Conservation (phyloP, 108 stramenopile genomes). For the Nitzschia sp. region DNA sequence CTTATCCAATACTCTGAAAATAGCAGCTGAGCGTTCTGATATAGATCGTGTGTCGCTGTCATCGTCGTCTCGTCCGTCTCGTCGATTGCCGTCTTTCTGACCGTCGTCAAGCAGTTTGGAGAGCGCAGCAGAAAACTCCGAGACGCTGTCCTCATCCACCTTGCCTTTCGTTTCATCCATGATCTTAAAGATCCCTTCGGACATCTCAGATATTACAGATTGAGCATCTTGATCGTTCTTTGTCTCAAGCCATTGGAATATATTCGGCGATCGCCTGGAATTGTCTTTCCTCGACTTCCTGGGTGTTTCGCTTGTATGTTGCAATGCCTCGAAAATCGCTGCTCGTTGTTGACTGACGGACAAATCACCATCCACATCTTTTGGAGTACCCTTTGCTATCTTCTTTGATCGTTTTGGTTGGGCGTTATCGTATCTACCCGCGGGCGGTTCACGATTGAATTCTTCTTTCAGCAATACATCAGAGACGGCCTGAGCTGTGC, state of each 20-base stretch:
- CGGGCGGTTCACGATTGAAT: background rate
- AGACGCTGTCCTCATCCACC: constrained; percentile 5
- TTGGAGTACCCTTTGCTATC: background rate
- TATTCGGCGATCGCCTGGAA: background rate
- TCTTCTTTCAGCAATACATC: constrained; percentile 18
- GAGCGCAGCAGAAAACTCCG: constrained; percentile 22
- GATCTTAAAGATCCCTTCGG: background rate
- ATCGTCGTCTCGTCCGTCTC: background rate
- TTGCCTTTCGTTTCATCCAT: constrained; percentile 2
- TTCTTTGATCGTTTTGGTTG: background rate
- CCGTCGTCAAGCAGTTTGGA: constrained; percentile 1
- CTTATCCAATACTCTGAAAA: constrained; percentile 10
- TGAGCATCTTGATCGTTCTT: background rate
- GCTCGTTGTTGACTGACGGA: constrained; percentile 11
- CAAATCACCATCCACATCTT: constrained; percentile 10
- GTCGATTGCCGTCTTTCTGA: background rate
- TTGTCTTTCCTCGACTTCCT: background rate
- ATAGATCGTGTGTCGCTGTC: constrained; percentile 15
- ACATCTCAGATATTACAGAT: constrained; percentile 7
- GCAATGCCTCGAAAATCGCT: constrained; percentile 13
- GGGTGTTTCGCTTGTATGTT: background rate
- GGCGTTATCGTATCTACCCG: background rate
- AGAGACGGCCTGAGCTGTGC: constrained; percentile 30
- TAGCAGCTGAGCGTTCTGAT: constrained; percentile 15
- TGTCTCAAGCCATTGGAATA: constrained; percentile 12